A percentile compares a stretch with the other conserved stretches of the same genome.
Evolutionary conservation across 805 yeast genomes (phyloP).

Genomic region (Nakazawaea molendinolei): DNA sequence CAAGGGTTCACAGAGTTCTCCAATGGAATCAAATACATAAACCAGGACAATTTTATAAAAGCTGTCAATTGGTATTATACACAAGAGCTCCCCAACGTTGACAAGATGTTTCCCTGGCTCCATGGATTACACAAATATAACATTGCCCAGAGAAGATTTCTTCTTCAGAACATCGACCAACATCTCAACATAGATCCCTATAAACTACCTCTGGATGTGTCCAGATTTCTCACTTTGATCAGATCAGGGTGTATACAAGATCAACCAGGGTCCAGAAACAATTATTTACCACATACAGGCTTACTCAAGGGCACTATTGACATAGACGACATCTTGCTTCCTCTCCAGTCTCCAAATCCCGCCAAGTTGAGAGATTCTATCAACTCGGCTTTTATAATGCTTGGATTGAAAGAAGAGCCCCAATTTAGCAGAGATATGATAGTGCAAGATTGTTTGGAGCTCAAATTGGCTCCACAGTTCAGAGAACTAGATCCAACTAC

Average conservation of each 20-base stretch:
- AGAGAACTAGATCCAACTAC: constrained; percentile 57
- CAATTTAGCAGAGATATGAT: constrained; percentile 18
- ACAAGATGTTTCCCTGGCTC: constrained; percentile 80
- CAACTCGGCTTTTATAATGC: constrained; percentile 19
- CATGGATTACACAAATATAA: constrained; percentile 66
- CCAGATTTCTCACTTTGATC: constrained; percentile 9
- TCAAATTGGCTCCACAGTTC: constrained; percentile 45
- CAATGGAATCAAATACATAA: constrained; percentile 5
- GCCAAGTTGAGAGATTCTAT: constrained; percentile 21
- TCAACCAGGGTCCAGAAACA: too few species aligned
- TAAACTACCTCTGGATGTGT: constrained; percentile 13
- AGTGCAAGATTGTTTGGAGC: constrained; percentile 36
- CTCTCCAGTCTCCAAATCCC: constrained; percentile 27
- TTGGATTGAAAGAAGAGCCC: background rate
- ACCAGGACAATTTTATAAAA: background rate
- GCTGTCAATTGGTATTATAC: constrained; percentile 10
- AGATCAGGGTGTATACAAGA: constrained; percentile 17
- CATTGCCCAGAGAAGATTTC: constrained; percentile 45
- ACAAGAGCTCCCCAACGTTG: constrained; percentile 51
- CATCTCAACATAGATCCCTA: constrained; percentile 11
- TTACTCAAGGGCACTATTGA: constrained; percentile 49
- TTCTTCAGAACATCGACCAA: constrained; percentile 13
- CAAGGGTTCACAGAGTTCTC: too few species aligned
- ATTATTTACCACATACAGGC: constrained; percentile 28
- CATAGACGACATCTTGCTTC: constrained; percentile 45